Evolutionary conservation across 257 asterid species (phyloP), one percentile per base, ranked within the genome.

Genomic region (Nicotiana attenuata): DNA sequence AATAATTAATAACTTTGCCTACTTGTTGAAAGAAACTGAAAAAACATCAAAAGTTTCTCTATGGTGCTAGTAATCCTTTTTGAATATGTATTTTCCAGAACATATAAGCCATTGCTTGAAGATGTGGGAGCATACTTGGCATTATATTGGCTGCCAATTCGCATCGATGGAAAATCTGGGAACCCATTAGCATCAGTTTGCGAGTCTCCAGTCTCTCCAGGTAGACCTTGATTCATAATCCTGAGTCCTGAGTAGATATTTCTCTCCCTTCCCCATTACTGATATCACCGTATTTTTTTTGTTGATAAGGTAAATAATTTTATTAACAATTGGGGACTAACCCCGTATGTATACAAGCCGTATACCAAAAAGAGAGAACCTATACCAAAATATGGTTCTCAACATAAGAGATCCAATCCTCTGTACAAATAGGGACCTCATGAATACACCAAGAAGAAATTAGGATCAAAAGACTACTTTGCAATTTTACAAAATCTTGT

Each of bases 71-170:
- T 29, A 24, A 24, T 53, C 59, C 69, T 56, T 28, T 55, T 31
- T 59, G 60, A 47, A 3, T 28, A 68, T 65, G 80, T 78, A 84
- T 80, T 84, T 83, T 66, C 83, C 97, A 96, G 99, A 77, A 84
- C 85, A 26, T 91, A 94, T 81, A 91, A 92, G 84, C 98, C 99
- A 79, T 89, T 92, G 31, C 83, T 91, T 64, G 90, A 92, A 84
- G 99, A 94, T 75, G 97, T 94, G 63, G 99, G 97, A 60, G 85
- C 92, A 80, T 96, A 90, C 87, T 87, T 96, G 87, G 93, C 95
- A 68, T 84, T 96, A 81, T 82, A 89, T 85, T 96, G 99, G 98
- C 81, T 90, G 81, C 98, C 99, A 84, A 88, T 89, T 38, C 88
- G 99, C 66, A 85, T 89, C 28, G 98, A 94, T 80, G 99, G 98